Evolutionary conservation across 495 filamentous ascomycete genomes (phyloP), one percentile per base, ranked within the genome.

Genomic region (Aspergillus nidulans): DNA sequence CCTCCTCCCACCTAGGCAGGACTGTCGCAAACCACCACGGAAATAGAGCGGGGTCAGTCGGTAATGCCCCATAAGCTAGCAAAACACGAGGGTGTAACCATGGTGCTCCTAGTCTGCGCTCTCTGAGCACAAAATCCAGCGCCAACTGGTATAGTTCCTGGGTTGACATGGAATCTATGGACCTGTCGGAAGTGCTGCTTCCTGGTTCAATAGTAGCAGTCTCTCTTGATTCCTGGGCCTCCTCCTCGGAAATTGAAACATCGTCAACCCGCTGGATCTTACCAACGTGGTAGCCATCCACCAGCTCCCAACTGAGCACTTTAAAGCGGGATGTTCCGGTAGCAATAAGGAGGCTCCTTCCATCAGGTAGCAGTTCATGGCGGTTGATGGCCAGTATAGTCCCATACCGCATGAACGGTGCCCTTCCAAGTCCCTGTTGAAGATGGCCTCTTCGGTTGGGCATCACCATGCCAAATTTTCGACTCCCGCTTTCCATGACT

Each of bases 1-100:
- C 86, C 20, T 84, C 77, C 16, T 91, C 88, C 36, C 77, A 77
- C 28, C 92, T 81, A 15, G 90, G 90, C 9, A 95, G 64, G 46
- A 95, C 82, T 59, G 80, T 87, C 15, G 89, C 91, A 57, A 97
- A 87, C 92, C 92, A 97, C 77, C 90, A 97, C 0, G 91, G 88
- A 60, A 96, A 94, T 12, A 81, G 63, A 1, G 84, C 83, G 2
- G 89, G 83, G 66, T 96, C 89, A 6, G 78, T 74, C 0, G 90
- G 91, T 15, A 82, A 84, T 34, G 84, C 78, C 7, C 91, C 91
- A 62, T 92, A 94, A n/a, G 85, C 85, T 12, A 81, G 64, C 42
- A 90, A 69, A 2, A 90, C 83, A 6, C 83, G 80, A 20, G 81
- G 74, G 34, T 85, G 81, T 4, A 95, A 75, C 90, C 91, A 95